phyloP scores from a whole-genome alignment of 345 rosid genomes.

The Sapria himalayana region DNA sequence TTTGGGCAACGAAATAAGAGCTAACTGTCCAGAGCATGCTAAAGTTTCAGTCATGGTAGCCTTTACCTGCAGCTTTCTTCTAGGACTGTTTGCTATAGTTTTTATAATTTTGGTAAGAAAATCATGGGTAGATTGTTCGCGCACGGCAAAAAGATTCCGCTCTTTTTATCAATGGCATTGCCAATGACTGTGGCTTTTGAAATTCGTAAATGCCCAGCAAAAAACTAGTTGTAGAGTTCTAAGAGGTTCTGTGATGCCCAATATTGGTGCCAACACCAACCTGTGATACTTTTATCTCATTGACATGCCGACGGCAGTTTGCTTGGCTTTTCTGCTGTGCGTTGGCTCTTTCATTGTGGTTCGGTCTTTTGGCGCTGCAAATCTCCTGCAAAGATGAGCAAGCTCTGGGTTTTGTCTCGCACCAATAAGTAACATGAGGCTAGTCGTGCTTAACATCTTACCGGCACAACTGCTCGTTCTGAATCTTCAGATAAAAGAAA shows the following conservation, averaged over 20 bases:
- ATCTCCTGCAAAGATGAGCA: constrained; percentile 8
- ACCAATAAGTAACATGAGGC: constrained; percentile 12
- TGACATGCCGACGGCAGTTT: constrained; percentile 19
- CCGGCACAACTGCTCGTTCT: no score
- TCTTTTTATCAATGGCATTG: constrained; percentile 10
- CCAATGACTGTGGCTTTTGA: constrained; percentile 17
- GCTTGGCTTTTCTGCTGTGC: constrained; percentile 7
- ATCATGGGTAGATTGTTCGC: constrained; percentile 10
- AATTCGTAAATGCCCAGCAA: constrained; percentile 18
- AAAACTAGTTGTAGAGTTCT: constrained; percentile 15
- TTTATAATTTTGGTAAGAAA: constrained; percentile 10
- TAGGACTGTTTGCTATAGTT: constrained; percentile 9
- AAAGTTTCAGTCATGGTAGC: constrained; percentile 7
- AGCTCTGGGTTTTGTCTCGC: constrained; percentile 7
- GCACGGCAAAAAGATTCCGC: constrained; percentile 4
- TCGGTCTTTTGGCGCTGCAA: constrained; percentile 13
- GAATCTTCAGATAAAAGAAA: no score
- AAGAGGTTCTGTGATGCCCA: constrained; percentile 23
- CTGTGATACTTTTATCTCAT: constrained; percentile 19
- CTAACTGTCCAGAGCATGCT: constrained; percentile 11
- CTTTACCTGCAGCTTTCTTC: constrained; percentile 4
- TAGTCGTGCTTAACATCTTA: constrained; percentile 10
- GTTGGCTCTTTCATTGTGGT: constrained; percentile 11
- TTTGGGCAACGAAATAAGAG: constrained; percentile 20
- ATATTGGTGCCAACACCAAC: constrained; percentile 18